These are phyloP conservation scores for Pontederia crassipes DNA, from an alignment of 176 grass and related monocot genomes.

Conservation along the genomic window DNA sequence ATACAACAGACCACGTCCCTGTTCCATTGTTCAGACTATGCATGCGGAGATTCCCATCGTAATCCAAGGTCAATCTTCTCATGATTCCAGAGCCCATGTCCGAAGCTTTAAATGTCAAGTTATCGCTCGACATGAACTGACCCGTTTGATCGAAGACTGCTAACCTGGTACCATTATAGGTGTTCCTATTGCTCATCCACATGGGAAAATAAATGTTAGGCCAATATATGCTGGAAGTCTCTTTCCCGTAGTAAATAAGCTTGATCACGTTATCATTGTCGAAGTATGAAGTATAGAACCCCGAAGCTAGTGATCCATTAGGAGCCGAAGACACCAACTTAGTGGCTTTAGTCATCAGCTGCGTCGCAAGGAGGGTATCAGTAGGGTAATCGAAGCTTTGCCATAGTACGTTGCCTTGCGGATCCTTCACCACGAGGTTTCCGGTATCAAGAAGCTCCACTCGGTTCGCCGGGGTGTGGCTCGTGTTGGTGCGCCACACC, in stretches of 20 bases:
- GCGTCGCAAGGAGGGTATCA: no score
- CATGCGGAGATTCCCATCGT: conserved; percentile 46
- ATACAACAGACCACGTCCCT: background rate
- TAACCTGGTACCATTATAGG: no score
- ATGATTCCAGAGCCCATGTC: no score
- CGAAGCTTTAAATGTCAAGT: no score
- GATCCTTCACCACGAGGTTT: conserved; percentile 28
- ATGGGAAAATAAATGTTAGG: no score
- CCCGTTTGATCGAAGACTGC: no score
- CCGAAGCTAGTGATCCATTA: conserved; percentile 30
- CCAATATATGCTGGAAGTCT: no score
- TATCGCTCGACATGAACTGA: no score
- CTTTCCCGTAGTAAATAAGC: conserved; percentile 7
- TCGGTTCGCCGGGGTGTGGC: background rate
- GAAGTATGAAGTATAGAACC: conserved; percentile 34
- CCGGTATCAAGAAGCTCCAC: conserved; percentile 23
- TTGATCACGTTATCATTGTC: conserved; percentile 28
- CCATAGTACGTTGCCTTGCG: conserved; percentile 8
- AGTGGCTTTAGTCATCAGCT: no score
- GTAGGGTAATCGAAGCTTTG: no score
- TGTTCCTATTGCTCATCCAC: no score
- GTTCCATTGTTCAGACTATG: conserved; percentile 29
- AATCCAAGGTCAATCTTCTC: conserved; percentile 59
- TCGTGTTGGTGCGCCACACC: conserved; percentile 35
- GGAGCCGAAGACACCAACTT: no score